phyloP scores from a whole-genome alignment of 257 asterid species.

The Ehretia macrophylla region DNA sequence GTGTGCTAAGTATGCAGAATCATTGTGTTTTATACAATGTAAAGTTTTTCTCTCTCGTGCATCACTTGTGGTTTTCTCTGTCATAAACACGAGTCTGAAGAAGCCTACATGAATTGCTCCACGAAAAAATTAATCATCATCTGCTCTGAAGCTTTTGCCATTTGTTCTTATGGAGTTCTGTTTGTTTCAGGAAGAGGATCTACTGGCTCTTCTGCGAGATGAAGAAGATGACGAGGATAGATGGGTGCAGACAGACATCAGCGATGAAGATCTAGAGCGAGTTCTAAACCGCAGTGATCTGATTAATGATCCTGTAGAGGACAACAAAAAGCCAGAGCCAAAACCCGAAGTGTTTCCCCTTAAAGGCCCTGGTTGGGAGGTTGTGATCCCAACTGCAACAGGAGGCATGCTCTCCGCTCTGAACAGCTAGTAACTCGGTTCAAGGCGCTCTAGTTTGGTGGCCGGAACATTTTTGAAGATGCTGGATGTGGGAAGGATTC shows the following conservation, averaged over 20 bases:
- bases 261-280: conserved; percentile 69
- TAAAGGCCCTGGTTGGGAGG: conserved; percentile 99
- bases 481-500: no score
- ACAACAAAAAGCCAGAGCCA: neutral
- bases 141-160: no score
- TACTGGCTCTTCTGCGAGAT: conserved; percentile 69
- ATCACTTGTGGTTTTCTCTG: no score
- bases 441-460: no score
- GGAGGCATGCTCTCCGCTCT: conserved; percentile 89
- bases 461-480: neutral
- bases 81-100: no score
- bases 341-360: conserved; percentile 40
- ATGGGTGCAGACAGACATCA: conserved; percentile 80
- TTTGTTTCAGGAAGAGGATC: conserved; percentile 72
- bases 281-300: conserved; percentile 84
- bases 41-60: no score
- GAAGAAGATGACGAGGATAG: conserved; percentile 68
- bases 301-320: conserved; percentile 20
- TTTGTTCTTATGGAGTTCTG: no score
- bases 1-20: no score
- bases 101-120: no score
- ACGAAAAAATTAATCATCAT: no score
- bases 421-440: conserved; percentile 31
- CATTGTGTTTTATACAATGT: no score
- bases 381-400: conserved; percentile 63